These are phyloP conservation scores for Xylaria sp. DNA, from an alignment of 2,329 filamentous ascomycete genomes.

Conservation along the genomic window DNA sequence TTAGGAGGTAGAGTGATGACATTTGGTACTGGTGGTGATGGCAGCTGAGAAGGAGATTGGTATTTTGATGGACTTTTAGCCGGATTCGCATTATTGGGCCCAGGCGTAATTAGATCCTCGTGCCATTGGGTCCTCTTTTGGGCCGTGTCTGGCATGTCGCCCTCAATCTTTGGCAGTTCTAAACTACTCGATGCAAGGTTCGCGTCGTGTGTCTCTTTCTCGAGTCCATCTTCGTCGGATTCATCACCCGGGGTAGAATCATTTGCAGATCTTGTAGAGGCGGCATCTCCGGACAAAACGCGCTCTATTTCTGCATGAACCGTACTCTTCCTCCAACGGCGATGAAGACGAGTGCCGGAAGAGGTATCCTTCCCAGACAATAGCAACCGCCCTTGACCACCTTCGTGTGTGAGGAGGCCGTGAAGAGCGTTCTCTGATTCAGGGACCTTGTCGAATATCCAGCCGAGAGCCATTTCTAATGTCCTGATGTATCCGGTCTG, in stretches of 20 bases:
- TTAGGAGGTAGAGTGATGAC: slow-evolving; percentile 58
- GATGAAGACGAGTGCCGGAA: slow-evolving; percentile 66
- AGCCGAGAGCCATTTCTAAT: slow-evolving; percentile 74
- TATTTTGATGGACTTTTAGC: slow-evolving; percentile 5
- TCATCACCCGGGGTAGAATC: slow-evolving; percentile 45
- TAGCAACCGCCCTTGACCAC: slow-evolving; percentile 56
- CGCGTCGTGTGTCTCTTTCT: slow-evolving; percentile 39
- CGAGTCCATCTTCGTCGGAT: slow-evolving; percentile 48
- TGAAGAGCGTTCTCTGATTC: slow-evolving; percentile 69
- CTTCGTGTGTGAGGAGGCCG: slow-evolving; percentile 61
- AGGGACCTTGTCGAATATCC: slow-evolving; percentile 71
- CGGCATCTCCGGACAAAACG: slow-evolving; percentile 63
- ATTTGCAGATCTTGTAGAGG: slow-evolving; percentile 49
- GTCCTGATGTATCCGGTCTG: slow-evolving; percentile 84
- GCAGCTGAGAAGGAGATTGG: slow-evolving; percentile 7
- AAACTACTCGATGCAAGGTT: not conserved
- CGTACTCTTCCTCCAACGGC: slow-evolving; percentile 70
- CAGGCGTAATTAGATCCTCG: slow-evolving; percentile 4
- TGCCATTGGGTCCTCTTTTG: slow-evolving; percentile 9
- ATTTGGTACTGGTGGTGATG: not conserved
- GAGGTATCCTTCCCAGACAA: slow-evolving; percentile 62
- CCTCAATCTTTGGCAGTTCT: slow-evolving; percentile 14
- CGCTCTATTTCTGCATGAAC: slow-evolving; percentile 72
- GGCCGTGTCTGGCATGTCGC: slow-evolving; percentile 7
- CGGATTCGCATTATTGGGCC: not conserved